Conservation (phyloP, 106 monocot species). For the Iris macrosiphon region DNA sequence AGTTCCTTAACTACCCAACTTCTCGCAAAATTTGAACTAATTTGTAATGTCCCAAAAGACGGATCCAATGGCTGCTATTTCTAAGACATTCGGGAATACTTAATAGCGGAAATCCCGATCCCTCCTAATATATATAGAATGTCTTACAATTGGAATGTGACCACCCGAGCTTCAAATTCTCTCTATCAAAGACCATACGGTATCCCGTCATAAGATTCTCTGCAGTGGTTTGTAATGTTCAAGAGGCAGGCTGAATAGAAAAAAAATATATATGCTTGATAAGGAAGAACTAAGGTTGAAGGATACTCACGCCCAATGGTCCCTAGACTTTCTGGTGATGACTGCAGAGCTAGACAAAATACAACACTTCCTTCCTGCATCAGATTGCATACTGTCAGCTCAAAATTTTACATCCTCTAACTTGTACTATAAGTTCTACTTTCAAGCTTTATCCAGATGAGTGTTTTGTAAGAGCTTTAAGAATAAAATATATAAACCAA, state of each 20-base stretch:
- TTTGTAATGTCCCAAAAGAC: no score
- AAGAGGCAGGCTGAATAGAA: background rate
- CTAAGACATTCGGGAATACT: no score
- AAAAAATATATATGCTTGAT: background rate
- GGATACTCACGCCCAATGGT: constrained; percentile 81
- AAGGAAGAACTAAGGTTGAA: background rate
- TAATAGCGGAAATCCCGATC: no score
- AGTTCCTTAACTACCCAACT: no score
- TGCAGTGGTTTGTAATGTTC: constrained; percentile 20
- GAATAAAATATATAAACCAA: no score
- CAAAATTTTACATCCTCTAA: background rate
- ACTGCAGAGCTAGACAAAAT: constrained; percentile 83
- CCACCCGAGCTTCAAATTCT: constrained; percentile 87
- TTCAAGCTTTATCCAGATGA: background rate
- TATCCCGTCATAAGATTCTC: constrained; percentile 94
- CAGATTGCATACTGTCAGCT: background rate
- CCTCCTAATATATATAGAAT: no score
- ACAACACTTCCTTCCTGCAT: constrained; percentile 54
- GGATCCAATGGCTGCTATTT: no score
- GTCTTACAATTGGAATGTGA: constrained; percentile 81
- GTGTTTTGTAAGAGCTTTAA: background rate
- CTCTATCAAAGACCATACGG: constrained; percentile 82
- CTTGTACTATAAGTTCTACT: background rate
- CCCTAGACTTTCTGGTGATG: constrained; percentile 48
- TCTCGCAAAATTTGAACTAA: no score